Evolutionary conservation across 2,329 filamentous ascomycete genomes (phyloP), one percentile per base, ranked within the genome.

Genomic region (Thelonectria olida): DNA sequence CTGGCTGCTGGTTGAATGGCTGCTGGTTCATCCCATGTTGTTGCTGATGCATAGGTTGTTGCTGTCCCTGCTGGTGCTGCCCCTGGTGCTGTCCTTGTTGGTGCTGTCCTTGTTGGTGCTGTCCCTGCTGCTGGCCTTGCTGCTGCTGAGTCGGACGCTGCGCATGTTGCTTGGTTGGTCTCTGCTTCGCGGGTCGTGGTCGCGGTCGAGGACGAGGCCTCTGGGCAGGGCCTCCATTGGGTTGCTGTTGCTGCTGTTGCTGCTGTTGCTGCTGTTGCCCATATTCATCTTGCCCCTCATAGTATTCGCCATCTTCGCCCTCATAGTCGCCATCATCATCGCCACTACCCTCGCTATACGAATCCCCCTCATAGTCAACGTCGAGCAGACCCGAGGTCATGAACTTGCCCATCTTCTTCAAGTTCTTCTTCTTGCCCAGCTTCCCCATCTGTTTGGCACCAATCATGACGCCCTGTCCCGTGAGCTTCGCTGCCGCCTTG

Each of bases 371-470:
- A 4, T 53, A 59, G 4, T 25, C 20, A 15, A 25, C 42, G 5
- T 51, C 51, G 2, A 34, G 34, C 57, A 13, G 41, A 54, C 3
- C 62, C 65, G 4, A 54, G 2, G 41, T 65, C 13, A 64, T 42
- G 41, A 67, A 56, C 3, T 63, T 60, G 0, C 65, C 66, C 50
- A 73, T 49, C 42, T 69, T 68, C 2, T 59, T 70, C 57, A 70
- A 51, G 13, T 72, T 72, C 63, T 71, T 69, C 31, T 56, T 69
- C 52, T 66, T 73, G 4, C 72, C 71, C 1, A 74, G 52, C 44
- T 71, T 73, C 2, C 68, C 72, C 19, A 74, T 64, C 15, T 71
- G 62, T 54, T 62, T 67, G 15, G 45, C 41, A 5, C 55, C 56
- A 5, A 48, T 48, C 13, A 39, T 44, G 17, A 54, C 39, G 7